Base-by-base conservation (phyloP, 495 filamentous ascomycete species). In the Tuber brumale region DNA sequence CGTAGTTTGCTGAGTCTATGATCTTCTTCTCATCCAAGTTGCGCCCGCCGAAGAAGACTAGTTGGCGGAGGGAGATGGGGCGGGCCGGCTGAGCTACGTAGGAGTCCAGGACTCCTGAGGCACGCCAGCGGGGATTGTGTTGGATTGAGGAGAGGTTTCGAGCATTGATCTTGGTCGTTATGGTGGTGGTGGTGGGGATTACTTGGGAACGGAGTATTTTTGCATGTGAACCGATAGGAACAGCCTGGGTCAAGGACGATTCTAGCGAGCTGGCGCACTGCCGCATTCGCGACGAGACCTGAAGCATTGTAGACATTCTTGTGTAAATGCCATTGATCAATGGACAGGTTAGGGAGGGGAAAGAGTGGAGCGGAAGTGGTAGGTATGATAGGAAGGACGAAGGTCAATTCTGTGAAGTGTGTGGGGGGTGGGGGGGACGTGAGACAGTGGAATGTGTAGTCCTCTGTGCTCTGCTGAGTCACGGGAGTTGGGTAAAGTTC, bases 1-100 rank as follows among this genome's bases (percentile, higher is more conserved):
- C 93, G 87, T 98, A 99, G 84, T 98, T 98, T 43, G 96, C 96
- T 69, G 94, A 97, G 86, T 92, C 92, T 72, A 99, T 89, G 73
- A 99, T 88, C 75, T 96, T 91, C 31, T 89, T 87, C 84, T 98
- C 96, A 57, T 94, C 97, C 83, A 99, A 84, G 19, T 94, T 94
- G 41, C 95, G 91, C 10, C 91, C 91, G 74, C 82, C 82, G 82
- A 98, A 99, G 79, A 98, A 96, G 81, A 95, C 97, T 80, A 99
- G 88, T 75, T 83, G 82, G 19, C 82, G 79, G 44, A 83, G 72
- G 18, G 82, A 83, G 72, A 83, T 83, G 18, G 82, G 82, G 23
- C 79, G 79, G 27, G 82, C 82, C 8, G 82, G 81, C 70, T 81
- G 83, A 69, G 79, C 82, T 37, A 83, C 81, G 42, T 78, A 83